These are phyloP conservation scores for Boletus vinaceobasis DNA, from an alignment of 768 basidiomycete species.

Conservation along the genomic window DNA sequence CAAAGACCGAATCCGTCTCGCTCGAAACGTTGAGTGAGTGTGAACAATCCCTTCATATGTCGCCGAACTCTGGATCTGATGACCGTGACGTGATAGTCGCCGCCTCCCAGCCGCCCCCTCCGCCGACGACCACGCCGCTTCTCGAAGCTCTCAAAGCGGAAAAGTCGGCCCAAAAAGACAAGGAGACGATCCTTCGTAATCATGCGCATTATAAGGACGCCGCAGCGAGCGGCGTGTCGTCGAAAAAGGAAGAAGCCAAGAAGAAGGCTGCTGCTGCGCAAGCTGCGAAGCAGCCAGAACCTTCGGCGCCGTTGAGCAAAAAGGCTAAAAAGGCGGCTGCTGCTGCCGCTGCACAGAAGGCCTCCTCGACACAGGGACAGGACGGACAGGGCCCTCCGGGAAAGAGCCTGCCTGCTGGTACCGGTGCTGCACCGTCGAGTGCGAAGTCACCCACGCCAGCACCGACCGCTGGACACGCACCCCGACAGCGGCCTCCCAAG, in stretches of 20 bases:
- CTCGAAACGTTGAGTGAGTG: conserved; percentile 49
- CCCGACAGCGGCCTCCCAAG: conserved; percentile 18
- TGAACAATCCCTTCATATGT: neutral
- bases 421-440: conserved; percentile 4
- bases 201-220: conserved; percentile 69
- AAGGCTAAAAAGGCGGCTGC: conserved; percentile 32
- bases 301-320: conserved; percentile 31
- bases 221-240: conserved; percentile 24
- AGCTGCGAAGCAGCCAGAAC: conserved; percentile 31
- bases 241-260: conserved; percentile 40
- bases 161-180: conserved; percentile 61
- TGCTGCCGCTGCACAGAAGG: conserved; percentile 21
- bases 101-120: conserved; percentile 52
- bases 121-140: conserved; percentile 83
- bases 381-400: neutral
- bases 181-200: conserved; percentile 65
- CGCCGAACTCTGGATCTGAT: neutral
- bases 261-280: conserved; percentile 28
- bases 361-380: conserved; percentile 9
- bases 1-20: conserved; percentile 55
- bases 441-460: conserved; percentile 11
- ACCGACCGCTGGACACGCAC: neutral
- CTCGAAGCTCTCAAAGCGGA: conserved; percentile 91
- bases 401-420: conserved; percentile 4
- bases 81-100: conserved; percentile 45